Conservation (phyloP, 768 basidiomycete species). For the Pseudohyphozyma bogoriensis region DNA sequence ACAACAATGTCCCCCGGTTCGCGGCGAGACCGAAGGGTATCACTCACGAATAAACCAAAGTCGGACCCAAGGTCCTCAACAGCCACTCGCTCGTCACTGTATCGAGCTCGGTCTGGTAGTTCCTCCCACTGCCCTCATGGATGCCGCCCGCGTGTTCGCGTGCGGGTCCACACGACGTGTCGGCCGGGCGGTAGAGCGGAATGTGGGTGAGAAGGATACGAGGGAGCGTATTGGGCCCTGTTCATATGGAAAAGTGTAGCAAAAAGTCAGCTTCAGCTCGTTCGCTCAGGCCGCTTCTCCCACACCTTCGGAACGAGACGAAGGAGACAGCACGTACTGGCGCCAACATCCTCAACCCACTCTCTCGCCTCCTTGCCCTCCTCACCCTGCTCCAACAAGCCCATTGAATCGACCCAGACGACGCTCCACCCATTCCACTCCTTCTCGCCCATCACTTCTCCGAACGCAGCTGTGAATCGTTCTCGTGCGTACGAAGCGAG, state of each 20-base stretch:
- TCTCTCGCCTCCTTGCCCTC: conserved; percentile 42
- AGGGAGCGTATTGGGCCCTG: conserved; percentile 40
- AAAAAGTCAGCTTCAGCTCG: neutral
- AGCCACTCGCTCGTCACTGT: conserved; percentile 57
- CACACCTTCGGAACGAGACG: neutral
- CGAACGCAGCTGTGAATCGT: conserved; percentile 68
- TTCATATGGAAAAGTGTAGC: no score
- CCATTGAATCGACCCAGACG: conserved; percentile 61
- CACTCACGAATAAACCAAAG: conserved; percentile 54
- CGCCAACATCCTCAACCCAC: conserved; percentile 36
- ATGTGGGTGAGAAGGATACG: conserved; percentile 76
- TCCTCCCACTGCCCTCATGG: conserved; percentile 39
- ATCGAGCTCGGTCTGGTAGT: conserved; percentile 64
- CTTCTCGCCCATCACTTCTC: conserved; percentile 52
- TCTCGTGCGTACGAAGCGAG: conserved; percentile 37
- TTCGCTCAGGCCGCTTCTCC: no score
- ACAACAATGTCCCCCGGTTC: no score
- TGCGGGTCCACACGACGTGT: conserved; percentile 60
- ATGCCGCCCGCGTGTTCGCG: conserved; percentile 73
- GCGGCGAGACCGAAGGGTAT: conserved; percentile 39
- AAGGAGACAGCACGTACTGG: neutral
- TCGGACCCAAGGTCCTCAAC: conserved; percentile 54
- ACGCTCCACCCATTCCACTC: conserved; percentile 61
- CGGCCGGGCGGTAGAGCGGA: conserved; percentile 66
- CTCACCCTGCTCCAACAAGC: conserved; percentile 56